Evolutionary conservation across 148 eudicot genomes (phyloP), one percentile per base, ranked within the genome.

Genomic region (Pouteria glomerata): DNA sequence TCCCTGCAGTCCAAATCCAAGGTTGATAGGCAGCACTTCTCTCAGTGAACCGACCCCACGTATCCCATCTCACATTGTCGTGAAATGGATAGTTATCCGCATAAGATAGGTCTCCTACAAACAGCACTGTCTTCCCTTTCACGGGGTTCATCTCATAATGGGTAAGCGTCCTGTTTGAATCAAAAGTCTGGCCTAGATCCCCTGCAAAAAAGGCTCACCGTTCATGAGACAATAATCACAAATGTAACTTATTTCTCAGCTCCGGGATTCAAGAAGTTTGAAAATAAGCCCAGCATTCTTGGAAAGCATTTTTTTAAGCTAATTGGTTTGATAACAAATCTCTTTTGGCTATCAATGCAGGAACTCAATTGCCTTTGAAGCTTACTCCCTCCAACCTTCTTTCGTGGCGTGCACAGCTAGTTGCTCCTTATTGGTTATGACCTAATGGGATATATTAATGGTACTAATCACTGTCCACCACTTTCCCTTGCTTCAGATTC

Each of bases 1-100:
- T 85, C 13, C 92, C 92, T 0, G 83, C 84, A 2, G 92, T 83
- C 92, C 89, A 88, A 52, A 88, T 88, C 92, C 92, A 87, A 47
- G 88, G 91, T 63, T 87, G 91, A 82, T 82, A 87, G 29, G 86
- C 91, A 4, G 39, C 74, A n/a, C 82, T 87, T 60, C 88, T 78
- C 74, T 87, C 88, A 14, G 35, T 29, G 69, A 85, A 87, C 37
- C 88, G 69, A 37, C 88, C 88, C 88, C 88, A 87, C 8, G 88
- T 74, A 73, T 87, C 91, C 91, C 91, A 88, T 64, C 87, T 81
- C 50, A 65, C 57, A 66, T 88, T 88, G 66, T 88, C 82, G 50
- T 83, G 84, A 41, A 63, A 23, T 0, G 80, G 87, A 51, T 84
- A 67, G 12, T 62, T 0, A 78, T 84, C 87, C 0, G 87, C 87